Conservation (phyloP, 441 rosid genomes). For the Cnidoscolus chayamansa region DNA sequence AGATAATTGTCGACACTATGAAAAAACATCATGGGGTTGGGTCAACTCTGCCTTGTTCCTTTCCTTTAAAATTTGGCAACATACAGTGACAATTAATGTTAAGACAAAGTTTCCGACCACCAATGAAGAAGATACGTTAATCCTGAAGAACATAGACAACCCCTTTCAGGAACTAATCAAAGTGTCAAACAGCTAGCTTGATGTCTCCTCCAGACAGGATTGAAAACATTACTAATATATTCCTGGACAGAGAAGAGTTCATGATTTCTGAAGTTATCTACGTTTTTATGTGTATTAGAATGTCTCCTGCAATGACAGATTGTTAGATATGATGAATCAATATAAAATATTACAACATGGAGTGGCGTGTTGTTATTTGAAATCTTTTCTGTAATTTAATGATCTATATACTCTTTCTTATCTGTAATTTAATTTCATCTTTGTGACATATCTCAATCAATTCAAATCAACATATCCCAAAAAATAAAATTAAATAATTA, state of each 20-base stretch:
- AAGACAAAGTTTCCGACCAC: too few species aligned
- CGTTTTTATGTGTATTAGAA: not conserved
- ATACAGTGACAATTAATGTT: too few species aligned
- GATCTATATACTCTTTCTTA: too few species aligned
- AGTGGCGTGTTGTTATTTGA: not conserved
- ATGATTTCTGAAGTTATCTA: not conserved
- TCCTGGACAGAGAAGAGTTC: not conserved
- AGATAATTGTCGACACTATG: too few species aligned
- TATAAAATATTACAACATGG: not conserved
- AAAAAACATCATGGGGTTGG: too few species aligned
- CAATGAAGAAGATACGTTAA: too few species aligned
- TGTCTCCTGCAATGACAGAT: conserved; percentile 1
- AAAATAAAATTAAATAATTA: not conserved
- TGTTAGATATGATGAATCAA: not conserved
- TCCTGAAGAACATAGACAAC: too few species aligned
- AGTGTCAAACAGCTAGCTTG: conserved; percentile 24
- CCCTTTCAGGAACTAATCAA: too few species aligned
- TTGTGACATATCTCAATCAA: not conserved
- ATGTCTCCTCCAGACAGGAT: not conserved
- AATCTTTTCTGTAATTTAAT: not conserved
- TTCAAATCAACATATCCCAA: conserved; percentile 20
- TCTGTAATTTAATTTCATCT: not conserved
- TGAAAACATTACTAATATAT: not conserved
- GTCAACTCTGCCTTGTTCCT: too few species aligned
- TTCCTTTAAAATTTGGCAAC: too few species aligned